Evolutionary conservation across 176 grass and related monocot genomes (phyloP), one percentile per base, ranked within the genome.

Genomic region (Oryza meyeriana): DNA sequence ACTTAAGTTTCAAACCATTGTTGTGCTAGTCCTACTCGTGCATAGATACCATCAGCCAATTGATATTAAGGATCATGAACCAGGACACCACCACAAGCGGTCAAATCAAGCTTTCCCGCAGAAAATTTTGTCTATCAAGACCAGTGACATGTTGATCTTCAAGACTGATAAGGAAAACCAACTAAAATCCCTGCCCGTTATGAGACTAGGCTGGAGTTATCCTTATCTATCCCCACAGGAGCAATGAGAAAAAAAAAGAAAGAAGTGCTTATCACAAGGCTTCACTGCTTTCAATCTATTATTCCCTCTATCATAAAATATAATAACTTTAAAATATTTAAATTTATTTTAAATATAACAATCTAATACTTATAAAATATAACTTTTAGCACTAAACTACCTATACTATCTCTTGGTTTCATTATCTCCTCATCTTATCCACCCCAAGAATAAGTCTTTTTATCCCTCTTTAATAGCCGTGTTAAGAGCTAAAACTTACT

Each of bases 1-100:
- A n/a, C n/a, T 40, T 38, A 76, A 27, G 48, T 47, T 77, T 58
- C 40, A 65, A 70, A 57, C 55, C 57, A 88, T 14, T 26, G 74
- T 41, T 65, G 44, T 39, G 13, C 80, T 26, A 25, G 22, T 59
- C 22, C n/a, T 59, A 59, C 55, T 59, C 55, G 9, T 59, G 48
- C 9, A 27, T 12, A 41, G 39, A 79, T 55, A 73, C 35, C 35
- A 36, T 85, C 8, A 12, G 27, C 33, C 74, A 70, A 47, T 38
- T 45, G 83, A 63, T 32, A 18, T 25, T 34, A 20, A 36, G 65
- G 48, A 74, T 47, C 66, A 71, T 13, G 69, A 52, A 66, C 44
- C 52, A 71, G 22, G 69, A 63, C 24, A 61, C 14, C 35, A 58
- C 26, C 48, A 16, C 36, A 13, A 24, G 9, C 66, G 1, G 66